Percentiles rank a stretch among this genome's conserved stretches.
Evolutionary conservation across 1,284 basidiomycete species (phyloP).

Genomic region (Golubevia sp.): DNA sequence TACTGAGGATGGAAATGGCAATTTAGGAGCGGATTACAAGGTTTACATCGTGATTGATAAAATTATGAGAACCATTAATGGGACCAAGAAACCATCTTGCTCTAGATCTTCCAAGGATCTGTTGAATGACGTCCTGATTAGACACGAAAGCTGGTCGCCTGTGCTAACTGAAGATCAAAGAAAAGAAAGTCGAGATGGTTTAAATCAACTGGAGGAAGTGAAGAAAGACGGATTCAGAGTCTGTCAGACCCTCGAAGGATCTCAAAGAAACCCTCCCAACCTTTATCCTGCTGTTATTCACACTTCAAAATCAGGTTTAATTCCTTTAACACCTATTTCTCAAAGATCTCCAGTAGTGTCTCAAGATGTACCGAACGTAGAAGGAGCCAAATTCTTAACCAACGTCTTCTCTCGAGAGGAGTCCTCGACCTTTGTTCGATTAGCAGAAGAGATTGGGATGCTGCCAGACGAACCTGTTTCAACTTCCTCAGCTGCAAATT

Average conservation of each 20-base stretch:
- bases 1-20: not conserved
- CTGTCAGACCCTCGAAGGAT: not conserved
- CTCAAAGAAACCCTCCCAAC: not conserved
- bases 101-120: not conserved
- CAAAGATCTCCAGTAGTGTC: not conserved
- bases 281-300: constrained; percentile 1
- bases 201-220: not conserved
- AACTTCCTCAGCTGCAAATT: not conserved
- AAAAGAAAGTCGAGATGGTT: not conserved
- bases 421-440: not conserved
- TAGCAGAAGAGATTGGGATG: constrained; percentile 4
- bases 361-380: not conserved
- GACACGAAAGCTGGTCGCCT: constrained; percentile 1
- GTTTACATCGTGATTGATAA: constrained; percentile 5
- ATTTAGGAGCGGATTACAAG: constrained; percentile 1
- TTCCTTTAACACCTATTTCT: constrained; percentile 1
- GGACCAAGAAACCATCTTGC: not conserved
- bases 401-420: constrained; percentile 1
- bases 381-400: constrained; percentile 1
- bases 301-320: not conserved
- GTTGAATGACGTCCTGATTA: not conserved
- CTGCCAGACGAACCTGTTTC: constrained; percentile 2
- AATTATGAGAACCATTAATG: constrained; percentile 2
- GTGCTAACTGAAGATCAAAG: not conserved
- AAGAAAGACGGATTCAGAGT: constrained; percentile 3